phyloP scores from a whole-genome alignment of 306 rosid genomes.

The Cucurbita maxima region DNA sequence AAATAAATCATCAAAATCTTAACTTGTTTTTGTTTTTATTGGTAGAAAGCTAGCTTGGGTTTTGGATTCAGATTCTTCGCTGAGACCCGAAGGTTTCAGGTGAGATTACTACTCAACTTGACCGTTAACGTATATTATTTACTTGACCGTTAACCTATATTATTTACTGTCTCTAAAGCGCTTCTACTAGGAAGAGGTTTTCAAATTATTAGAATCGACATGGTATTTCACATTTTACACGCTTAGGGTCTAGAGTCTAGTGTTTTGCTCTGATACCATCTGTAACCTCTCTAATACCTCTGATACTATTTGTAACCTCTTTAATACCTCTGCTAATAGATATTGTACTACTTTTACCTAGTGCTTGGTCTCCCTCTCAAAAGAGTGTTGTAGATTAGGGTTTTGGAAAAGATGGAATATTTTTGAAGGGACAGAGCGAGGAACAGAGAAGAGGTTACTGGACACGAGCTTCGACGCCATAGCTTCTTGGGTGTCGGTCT shows the following conservation, averaged over 20 bases:
- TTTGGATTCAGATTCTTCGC: not conserved
- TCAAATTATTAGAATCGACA: too few relatives aligned
- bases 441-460: not conserved
- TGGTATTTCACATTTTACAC: too few relatives aligned
- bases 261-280: too few relatives aligned
- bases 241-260: rapidly evolving
- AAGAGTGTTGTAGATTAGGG: not conserved
- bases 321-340: too few relatives aligned
- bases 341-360: too few relatives aligned
- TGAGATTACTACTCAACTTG: not conserved
- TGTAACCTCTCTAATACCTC: too few relatives aligned
- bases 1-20: not conserved
- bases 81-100: not conserved
- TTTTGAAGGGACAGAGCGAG: not conserved
- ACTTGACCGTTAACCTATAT: too few relatives aligned
- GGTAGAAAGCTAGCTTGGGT: not conserved
- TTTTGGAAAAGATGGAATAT: constrained; percentile 2
- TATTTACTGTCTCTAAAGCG: too few relatives aligned
- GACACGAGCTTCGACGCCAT: not conserved
- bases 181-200: too few relatives aligned
- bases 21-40: not conserved
- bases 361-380: not conserved
- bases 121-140: too few relatives aligned
- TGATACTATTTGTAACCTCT: too few relatives aligned
- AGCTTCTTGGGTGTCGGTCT: constrained; percentile 3